These are phyloP conservation scores for Moniliophthora roreri DNA, from an alignment of 1,284 basidiomycete genomes.

Conservation along the genomic window DNA sequence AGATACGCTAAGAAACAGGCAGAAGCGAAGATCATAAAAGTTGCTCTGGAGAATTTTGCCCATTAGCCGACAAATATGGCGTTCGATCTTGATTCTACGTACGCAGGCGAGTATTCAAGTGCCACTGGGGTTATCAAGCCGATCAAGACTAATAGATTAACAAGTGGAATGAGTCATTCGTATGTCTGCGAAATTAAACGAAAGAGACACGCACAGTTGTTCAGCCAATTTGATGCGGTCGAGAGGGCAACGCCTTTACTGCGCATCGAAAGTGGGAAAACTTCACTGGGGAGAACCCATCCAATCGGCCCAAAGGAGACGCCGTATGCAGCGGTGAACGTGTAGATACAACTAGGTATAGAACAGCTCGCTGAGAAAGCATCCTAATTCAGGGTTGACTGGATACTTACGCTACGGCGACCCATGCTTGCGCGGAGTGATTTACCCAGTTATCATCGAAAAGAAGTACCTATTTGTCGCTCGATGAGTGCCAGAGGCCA, in stretches of 20 bases:
- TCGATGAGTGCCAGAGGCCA: neutral
- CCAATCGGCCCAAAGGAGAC: constrained; percentile 83
- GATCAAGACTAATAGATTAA: constrained; percentile 63
- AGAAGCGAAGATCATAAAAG: constrained; percentile 66
- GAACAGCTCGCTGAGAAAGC: neutral
- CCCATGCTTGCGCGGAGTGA: constrained; percentile 60
- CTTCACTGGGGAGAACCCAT: constrained; percentile 82
- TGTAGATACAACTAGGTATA: constrained; percentile 60
- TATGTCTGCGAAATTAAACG: constrained; percentile 21
- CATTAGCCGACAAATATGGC: neutral
- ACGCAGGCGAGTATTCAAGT: constrained; percentile 64
- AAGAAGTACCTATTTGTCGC: constrained; percentile 39
- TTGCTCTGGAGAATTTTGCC: constrained; percentile 39
- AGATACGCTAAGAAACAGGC: constrained; percentile 66
- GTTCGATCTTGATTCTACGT: constrained; percentile 22
- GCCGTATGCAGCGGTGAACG: constrained; percentile 83
- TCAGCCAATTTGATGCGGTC: constrained; percentile 84
- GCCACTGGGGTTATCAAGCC: constrained; percentile 77
- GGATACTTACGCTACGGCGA: constrained; percentile 56
- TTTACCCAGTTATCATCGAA: constrained; percentile 56
- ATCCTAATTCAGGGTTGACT: neutral
- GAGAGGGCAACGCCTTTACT: constrained; percentile 82
- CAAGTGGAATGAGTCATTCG: constrained; percentile 1
- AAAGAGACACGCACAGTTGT: constrained; percentile 56
- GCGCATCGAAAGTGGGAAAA: constrained; percentile 85